A percentile compares a stretch with the other conserved stretches of the same genome.
These are phyloP conservation scores for Nicotiana undulata DNA, from an alignment of 257 asterid species.

Conservation along the genomic window DNA sequence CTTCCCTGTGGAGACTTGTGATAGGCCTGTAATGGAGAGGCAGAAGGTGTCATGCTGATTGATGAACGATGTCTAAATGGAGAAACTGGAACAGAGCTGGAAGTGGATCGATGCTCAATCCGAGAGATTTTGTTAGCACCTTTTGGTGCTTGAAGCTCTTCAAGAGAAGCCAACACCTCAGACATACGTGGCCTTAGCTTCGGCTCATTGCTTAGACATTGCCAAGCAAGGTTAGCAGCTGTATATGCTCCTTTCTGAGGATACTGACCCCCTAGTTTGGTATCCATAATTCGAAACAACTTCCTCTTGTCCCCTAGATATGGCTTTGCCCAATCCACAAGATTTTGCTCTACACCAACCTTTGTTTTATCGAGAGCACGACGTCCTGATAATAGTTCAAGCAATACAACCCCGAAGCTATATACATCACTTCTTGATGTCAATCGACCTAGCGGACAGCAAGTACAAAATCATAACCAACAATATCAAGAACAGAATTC, in stretches of 20 bases:
- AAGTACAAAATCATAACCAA: neutral
- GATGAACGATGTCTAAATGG: conserved; percentile 34
- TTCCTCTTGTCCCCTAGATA: conserved; percentile 58
- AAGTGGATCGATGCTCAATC: conserved; percentile 18
- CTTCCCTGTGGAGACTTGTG: conserved; percentile 37
- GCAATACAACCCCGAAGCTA: conserved; percentile 74
- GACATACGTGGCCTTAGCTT: conserved; percentile 63
- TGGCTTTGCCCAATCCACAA: conserved; percentile 75
- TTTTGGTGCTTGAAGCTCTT: conserved; percentile 49
- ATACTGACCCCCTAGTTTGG: conserved; percentile 62
- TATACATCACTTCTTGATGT: conserved; percentile 63
- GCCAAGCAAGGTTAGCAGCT: conserved; percentile 53
- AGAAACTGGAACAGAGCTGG: conserved; percentile 17
- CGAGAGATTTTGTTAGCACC: conserved; percentile 14
- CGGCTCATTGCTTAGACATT: conserved; percentile 50
- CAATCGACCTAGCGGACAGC: conserved; percentile 42
- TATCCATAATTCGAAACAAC: conserved; percentile 66
- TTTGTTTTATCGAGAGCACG: conserved; percentile 59
- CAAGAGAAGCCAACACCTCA: conserved; percentile 50
- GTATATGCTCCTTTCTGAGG: conserved; percentile 65
- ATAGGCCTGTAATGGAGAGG: conserved; percentile 45
- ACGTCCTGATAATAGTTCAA: conserved; percentile 62
- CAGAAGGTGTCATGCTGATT: conserved; percentile 34
- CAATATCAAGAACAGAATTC: neutral
- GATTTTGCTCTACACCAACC: conserved; percentile 54